These are phyloP conservation scores for Dispira parvispora DNA, from an alignment of 192 early-diverging fungal species.

Conservation along the genomic window DNA sequence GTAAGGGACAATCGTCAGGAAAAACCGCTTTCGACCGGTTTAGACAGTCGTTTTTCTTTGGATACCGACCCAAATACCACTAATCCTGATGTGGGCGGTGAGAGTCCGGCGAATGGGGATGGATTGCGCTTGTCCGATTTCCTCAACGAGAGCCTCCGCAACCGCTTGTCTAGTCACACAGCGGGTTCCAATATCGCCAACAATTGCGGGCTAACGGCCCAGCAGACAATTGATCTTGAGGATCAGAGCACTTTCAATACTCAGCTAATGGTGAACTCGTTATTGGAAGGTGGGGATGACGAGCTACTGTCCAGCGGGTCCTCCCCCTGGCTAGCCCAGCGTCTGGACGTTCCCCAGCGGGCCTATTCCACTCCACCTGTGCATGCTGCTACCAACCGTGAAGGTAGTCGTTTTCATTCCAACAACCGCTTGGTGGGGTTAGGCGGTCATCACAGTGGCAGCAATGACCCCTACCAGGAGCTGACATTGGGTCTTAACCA, in stretches of 20 bases:
- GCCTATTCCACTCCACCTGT: constrained; percentile 1
- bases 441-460: neutral
- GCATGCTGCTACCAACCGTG: neutral
- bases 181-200: neutral
- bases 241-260: neutral
- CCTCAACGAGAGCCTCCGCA: neutral
- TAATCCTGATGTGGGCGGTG: neutral
- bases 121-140: neutral
- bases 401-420: neutral
- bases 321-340: neutral
- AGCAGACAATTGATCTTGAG: neutral
- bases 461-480: neutral
- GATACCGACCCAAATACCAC: neutral
- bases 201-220: neutral
- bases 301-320: neutral
- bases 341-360: constrained; percentile 1
- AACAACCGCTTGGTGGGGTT: too few relatives aligned
- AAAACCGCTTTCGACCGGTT: neutral
- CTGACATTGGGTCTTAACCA: neutral
- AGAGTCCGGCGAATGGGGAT: neutral
- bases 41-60: neutral
- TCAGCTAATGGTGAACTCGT: constrained; percentile 1
- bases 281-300: constrained; percentile 4
- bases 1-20: neutral
- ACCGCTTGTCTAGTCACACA: neutral